A percentile compares a stretch with the other conserved stretches of the same genome.
Conservation (phyloP, 305 asterid species). For the Ilex paraguariensis region DNA sequence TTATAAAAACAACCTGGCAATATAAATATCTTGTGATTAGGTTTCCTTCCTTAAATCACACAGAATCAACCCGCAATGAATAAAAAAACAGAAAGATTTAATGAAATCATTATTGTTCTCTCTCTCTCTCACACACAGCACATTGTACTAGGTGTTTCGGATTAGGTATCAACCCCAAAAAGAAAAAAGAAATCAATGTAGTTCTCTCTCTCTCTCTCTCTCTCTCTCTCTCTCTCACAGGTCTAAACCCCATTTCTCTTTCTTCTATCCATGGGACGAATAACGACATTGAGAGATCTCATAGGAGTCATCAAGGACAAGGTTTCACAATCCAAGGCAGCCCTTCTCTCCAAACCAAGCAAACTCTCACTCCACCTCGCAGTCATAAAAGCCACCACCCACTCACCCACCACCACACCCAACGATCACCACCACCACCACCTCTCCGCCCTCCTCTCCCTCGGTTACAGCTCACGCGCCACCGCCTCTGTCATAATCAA, state of each 20-base stretch:
- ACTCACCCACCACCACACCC: slow-evolving; percentile 47
- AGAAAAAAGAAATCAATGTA: too few species aligned
- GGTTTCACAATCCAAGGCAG: slow-evolving; percentile 70
- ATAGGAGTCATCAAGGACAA: slow-evolving; percentile 72
- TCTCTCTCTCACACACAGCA: too few species aligned
- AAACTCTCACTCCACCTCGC: slow-evolving; percentile 51
- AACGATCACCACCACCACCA: slow-evolving; percentile 37
- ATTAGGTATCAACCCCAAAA: too few species aligned
- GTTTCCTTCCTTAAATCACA: too few species aligned
- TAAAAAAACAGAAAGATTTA: too few species aligned
- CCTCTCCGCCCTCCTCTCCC: slow-evolving; percentile 56
- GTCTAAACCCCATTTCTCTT: neutral
- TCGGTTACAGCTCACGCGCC: slow-evolving; percentile 72
- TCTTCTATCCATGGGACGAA: slow-evolving; percentile 49
- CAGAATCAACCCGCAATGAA: too few species aligned
- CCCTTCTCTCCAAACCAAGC: slow-evolving; percentile 40
- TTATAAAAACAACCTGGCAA: too few species aligned
- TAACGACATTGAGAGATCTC: slow-evolving; percentile 34
- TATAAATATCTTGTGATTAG: too few species aligned
- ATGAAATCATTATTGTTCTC: too few species aligned
- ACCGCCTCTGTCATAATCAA: slow-evolving; percentile 58
- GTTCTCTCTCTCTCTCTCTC: too few species aligned
- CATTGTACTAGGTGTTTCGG: too few species aligned
- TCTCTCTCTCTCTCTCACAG: slow-evolving; percentile 2
- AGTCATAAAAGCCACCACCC: slow-evolving; percentile 74